phyloP scores from a whole-genome alignment of 2,329 filamentous ascomycete genomes.

The Hymenoscyphus repandus region DNA sequence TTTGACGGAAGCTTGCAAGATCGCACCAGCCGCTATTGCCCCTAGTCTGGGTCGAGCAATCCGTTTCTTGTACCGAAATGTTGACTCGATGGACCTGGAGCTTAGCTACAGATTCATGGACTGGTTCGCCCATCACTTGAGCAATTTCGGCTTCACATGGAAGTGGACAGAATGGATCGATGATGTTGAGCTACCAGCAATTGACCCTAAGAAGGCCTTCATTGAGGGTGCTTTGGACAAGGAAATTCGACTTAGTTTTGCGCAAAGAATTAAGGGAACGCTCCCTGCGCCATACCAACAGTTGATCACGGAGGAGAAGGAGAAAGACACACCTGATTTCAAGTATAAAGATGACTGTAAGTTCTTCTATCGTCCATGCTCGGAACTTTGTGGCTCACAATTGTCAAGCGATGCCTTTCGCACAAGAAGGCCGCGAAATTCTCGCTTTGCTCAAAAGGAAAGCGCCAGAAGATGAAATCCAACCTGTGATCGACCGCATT shows the following conservation, averaged over 20 bases:
- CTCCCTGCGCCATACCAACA: constrained; percentile 76
- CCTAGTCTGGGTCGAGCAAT: constrained; percentile 91
- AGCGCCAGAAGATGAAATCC: constrained; percentile 79
- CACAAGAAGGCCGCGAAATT: constrained; percentile 77
- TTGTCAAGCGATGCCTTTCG: constrained; percentile 60
- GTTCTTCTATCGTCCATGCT: constrained; percentile 28
- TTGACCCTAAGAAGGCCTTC: constrained; percentile 89
- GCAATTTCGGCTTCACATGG: constrained; percentile 99
- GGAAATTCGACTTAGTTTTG: constrained; percentile 93
- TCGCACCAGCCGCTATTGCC: constrained; percentile 92
- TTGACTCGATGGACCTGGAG: constrained; percentile 81
- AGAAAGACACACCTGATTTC: constrained; percentile 93
- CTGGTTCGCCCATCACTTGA: constrained; percentile 97
- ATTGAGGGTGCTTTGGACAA: constrained; percentile 89
- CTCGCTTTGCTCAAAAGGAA: constrained; percentile 77
- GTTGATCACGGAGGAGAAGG: constrained; percentile 79
- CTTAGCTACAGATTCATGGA: constrained; percentile 83
- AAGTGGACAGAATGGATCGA: constrained; percentile 98
- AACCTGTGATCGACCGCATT: constrained; percentile 72
- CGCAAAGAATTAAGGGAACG: constrained; percentile 91
- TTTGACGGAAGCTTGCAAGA: constrained; percentile 91
- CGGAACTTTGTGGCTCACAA: constrained; percentile 36
- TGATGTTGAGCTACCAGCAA: constrained; percentile 68
- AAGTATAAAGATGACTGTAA: constrained; percentile 76
- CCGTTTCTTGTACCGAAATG: constrained; percentile 79